Evolutionary conservation across 164 flowering plant genomes (phyloP).

Genomic region (Vitis riparia): DNA sequence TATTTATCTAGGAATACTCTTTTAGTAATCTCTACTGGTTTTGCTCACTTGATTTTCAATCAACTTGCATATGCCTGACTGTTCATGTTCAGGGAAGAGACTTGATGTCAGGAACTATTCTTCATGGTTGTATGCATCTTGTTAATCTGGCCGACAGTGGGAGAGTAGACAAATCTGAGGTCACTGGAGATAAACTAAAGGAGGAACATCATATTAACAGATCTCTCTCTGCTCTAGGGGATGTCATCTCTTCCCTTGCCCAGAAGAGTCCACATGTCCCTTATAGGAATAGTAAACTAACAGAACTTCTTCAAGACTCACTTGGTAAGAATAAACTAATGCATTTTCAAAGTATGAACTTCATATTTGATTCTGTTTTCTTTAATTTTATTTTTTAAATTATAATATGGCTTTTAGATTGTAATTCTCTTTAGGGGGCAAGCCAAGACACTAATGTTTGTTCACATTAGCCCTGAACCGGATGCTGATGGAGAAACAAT

Average conservation of each 20-base stretch:
- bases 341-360: background rate
- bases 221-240: slow-evolving; percentile 91
- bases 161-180: slow-evolving; percentile 87
- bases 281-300: slow-evolving; percentile 77
- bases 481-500: slow-evolving; percentile 72
- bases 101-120: slow-evolving; percentile 58
- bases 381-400: background rate
- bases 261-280: slow-evolving; percentile 89
- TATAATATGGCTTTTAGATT: slow-evolving; percentile 3
- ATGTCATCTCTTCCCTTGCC: slow-evolving; percentile 89
- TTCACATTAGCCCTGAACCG: slow-evolving; percentile 85
- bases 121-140: slow-evolving; percentile 84
- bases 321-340: slow-evolving; percentile 49
- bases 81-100: slow-evolving; percentile 90
- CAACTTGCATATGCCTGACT: slow-evolving; percentile 68
- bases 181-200: slow-evolving; percentile 83
- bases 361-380: background rate
- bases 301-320: slow-evolving; percentile 85
- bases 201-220: slow-evolving; percentile 91
- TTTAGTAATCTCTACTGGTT: background rate
- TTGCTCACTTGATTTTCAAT: slow-evolving; percentile 8
- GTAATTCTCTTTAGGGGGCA: slow-evolving; percentile 58
- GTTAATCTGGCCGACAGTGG: slow-evolving; percentile 96
- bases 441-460: slow-evolving; percentile 97
- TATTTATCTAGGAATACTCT: background rate